Percentiles rank a stretch among this genome's conserved stretches.
Evolutionary conservation across 768 basidiomycete genomes (phyloP).

Genomic region (Termitomyces sp.): DNA sequence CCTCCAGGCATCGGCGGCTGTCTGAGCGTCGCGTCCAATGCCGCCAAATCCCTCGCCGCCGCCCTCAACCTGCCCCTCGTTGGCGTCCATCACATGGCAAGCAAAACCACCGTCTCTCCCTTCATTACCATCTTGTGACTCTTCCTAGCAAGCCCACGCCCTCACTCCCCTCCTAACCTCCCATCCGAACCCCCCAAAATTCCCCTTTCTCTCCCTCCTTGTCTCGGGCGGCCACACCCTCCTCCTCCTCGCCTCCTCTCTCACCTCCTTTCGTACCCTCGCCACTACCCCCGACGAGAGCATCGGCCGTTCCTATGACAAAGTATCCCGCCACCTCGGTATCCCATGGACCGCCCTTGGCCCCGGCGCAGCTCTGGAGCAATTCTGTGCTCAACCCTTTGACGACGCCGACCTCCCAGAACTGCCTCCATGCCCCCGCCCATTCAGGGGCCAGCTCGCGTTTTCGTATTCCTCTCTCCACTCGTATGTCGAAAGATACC

Average conservation of each 20-base stretch:
- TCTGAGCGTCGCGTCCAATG: conserved; percentile 71
- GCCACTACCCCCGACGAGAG: conserved; percentile 72
- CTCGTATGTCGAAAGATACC: conserved; percentile 57
- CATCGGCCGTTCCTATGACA: conserved; percentile 81
- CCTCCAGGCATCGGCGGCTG: conserved; percentile 66
- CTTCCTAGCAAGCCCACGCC: conserved; percentile 83
- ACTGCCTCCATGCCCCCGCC: conserved; percentile 37
- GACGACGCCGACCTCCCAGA: conserved; percentile 21
- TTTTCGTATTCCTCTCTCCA: conserved; percentile 85
- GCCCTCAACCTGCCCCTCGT: conserved; percentile 73
- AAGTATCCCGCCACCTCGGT: conserved; percentile 64
- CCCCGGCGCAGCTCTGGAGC: conserved; percentile 79
- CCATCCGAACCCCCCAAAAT: conserved; percentile 41
- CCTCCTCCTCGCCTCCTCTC: conserved; percentile 66
- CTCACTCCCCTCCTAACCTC: conserved; percentile 73
- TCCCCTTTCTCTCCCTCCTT: conserved; percentile 86
- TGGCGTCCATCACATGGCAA: conserved; percentile 94
- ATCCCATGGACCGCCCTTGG: conserved; percentile 61
- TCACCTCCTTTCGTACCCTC: conserved; percentile 56
- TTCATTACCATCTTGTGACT: neutral
- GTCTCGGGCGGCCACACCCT: conserved; percentile 95
- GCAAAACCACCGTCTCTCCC: conserved; percentile 13
- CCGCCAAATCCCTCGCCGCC: conserved; percentile 83
- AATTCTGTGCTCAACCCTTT: conserved; percentile 43
- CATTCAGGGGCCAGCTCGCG: conserved; percentile 47